Evolutionary conservation across 148 eudicot species (phyloP), one percentile per base, ranked within the genome.

Genomic region (Silene uniflora): DNA sequence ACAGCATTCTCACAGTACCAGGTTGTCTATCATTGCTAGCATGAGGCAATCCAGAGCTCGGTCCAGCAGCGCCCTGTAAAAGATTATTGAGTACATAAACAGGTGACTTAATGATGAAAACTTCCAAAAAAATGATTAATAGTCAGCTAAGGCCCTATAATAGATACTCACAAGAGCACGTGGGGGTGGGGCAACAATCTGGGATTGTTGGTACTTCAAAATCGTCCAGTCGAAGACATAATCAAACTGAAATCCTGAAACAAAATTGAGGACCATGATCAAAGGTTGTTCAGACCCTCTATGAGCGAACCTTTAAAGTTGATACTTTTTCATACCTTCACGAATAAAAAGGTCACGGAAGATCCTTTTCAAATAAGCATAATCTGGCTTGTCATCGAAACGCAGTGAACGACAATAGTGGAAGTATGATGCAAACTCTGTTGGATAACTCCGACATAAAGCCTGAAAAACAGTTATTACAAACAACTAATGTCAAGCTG

Each of bases 321-420:
- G 9, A 35, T 39, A 71, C 17, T 13, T n/a, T 69, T 56, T 39
- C 56, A 1, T 67, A 90, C 97, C 97, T 91, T 91, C 93, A 74
- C 89, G 92, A 64, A 91, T 91, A 81, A 91, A 91, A 69, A 90
- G 91, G 80, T 92, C 97, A 63, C 94, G 94, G 78, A 90, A 92
- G 62, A 92, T 87, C 82, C 92, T 87, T 86, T 92, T 92, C 83
- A 92, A 79, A 77, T 90, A 92, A 67, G 97, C 91, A 81, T 90
- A 92, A 84, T 92, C 97, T 56, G 97, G 95, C 81, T 92, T 92
- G 79, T 92, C 95, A 75, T 92, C 97, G 84, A 92, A 92, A 69
- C 97, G 86, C 71, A 92, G 79, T 49, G 97, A 92, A 47, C 97
- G 94, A 23, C 97, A 92, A 75, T 90, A 92, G 69, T 92, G 97